phyloP scores from a whole-genome alignment of 108 stramenopile species.

The Discostella stelligeroides region DNA sequence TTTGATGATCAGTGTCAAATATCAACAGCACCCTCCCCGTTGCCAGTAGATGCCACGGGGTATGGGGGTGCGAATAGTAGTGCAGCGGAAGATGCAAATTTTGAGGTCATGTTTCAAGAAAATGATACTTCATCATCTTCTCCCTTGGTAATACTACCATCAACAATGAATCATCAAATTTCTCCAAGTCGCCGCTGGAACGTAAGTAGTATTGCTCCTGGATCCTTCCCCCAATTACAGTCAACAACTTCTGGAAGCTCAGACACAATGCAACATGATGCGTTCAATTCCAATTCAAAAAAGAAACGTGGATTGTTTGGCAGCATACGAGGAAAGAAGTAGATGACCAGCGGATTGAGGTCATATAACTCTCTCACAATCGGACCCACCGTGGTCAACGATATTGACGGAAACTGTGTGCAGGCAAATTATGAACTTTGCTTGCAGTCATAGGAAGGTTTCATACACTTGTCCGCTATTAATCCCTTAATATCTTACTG shows the following conservation, averaged over 20 bases:
- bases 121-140: background rate
- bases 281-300: constrained; percentile 6
- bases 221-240: background rate
- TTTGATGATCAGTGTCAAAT: constrained; percentile 27
- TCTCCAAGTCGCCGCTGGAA: background rate
- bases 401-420: too few species aligned
- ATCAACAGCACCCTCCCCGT: constrained; percentile 9
- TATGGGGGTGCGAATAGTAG: background rate
- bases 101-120: constrained; percentile 27
- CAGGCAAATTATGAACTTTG: too few species aligned
- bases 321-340: constrained; percentile 18
- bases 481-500: too few species aligned
- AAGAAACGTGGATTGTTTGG: constrained; percentile 31
- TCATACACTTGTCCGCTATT: too few species aligned
- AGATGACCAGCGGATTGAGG: background rate
- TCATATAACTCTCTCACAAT: background rate
- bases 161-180: constrained; percentile 1
- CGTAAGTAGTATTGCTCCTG: background rate
- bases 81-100: constrained; percentile 1
- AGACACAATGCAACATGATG: background rate
- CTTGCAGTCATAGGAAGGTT: too few species aligned
- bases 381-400: background rate
- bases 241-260: background rate
- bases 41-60: background rate
- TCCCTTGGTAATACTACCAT: background rate